Base-by-base conservation (phyloP, 441 rosid genomes). In the Mallotus japonicus region DNA sequence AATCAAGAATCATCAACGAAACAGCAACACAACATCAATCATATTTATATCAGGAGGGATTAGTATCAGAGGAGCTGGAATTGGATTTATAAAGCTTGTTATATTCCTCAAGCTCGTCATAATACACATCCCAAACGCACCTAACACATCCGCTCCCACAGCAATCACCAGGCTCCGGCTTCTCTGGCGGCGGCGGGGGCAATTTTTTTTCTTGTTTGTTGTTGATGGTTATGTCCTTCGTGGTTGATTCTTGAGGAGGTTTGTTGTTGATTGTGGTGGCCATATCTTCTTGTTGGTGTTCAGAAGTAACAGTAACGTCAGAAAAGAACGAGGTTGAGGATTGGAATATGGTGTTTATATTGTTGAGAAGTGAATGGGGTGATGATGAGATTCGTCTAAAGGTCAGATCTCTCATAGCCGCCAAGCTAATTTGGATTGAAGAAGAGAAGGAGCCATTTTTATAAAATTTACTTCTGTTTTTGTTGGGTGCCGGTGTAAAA, bases 71-170 rank as follows among this genome's bases (percentile, higher is more conserved):
- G 40, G 40, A 37, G 5, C 6, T 37, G 40, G 40, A 65, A 76
- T 77, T 71, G 10, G 80, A 57, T 32, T 63, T 42, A 56, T 65
- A 78, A 42, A 87, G 86, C 77, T 84, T 86, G 71, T 93, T 62
- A 75, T 90, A 93, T 16, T 79, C 93, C 77, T 93, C 97, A 44
- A 90, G 91, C 72, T 94, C 92, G 3, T 94, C 97, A 68, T 88
- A 90, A 76, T 94, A 90, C 58, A 92, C 88, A 82, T 94, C 98
- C 99, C 99, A 92, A n/a, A 94, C 99, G 87, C 97, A 94, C 70
- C 95, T 77, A 3, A 92, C 91, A 84, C 99, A 92, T 5, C 97
- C 99, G 84, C 94, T 89, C 9, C 99, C 97, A 53, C 99, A 94
- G 49, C 99, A 94, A 83, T 94, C 97, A 5, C 96, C 96, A 20